These are phyloP conservation scores for Cercis canadensis DNA, from an alignment of 306 rosid species.

Conservation along the genomic window DNA sequence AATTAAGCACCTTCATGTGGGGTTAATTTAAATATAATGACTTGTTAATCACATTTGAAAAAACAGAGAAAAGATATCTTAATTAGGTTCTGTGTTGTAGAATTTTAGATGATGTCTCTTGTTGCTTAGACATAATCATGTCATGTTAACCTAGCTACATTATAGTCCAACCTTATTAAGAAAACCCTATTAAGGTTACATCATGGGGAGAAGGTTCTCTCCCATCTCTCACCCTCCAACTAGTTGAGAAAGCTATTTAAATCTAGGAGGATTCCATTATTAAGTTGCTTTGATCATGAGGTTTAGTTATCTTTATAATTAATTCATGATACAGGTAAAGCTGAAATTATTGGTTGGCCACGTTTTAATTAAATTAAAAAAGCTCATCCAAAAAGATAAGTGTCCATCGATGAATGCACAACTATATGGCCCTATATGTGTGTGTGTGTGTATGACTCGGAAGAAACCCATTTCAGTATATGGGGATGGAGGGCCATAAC, in stretches of 20 bases:
- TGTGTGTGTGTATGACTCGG: neutral
- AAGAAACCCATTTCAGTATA: neutral
- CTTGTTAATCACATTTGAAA: neutral
- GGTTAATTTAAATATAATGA: neutral
- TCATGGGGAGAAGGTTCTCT: no score
- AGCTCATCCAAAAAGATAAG: neutral
- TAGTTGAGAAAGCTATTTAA: neutral
- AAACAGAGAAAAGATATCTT: neutral
- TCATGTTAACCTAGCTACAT: slow-evolving; percentile 32
- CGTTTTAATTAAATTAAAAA: slow-evolving; percentile 8
- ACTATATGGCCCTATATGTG: neutral
- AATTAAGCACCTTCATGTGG: neutral
- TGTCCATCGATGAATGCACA: neutral
- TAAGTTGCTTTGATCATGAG: no score
- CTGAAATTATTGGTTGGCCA: slow-evolving; percentile 10
- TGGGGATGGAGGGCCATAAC: no score
- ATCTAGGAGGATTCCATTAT: neutral
- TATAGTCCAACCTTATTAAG: neutral
- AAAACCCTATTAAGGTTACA: neutral
- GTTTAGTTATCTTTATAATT: neutral
- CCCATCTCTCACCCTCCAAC: neutral
- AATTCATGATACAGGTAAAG: slow-evolving; percentile 3
- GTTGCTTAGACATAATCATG: slow-evolving; percentile 33
- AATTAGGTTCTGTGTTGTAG: slow-evolving; percentile 6
- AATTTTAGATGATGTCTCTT: slow-evolving; percentile 23